Evolutionary conservation across 31 red algal genomes (phyloP).

Genomic region (Odonthalia washingtoniensis): DNA sequence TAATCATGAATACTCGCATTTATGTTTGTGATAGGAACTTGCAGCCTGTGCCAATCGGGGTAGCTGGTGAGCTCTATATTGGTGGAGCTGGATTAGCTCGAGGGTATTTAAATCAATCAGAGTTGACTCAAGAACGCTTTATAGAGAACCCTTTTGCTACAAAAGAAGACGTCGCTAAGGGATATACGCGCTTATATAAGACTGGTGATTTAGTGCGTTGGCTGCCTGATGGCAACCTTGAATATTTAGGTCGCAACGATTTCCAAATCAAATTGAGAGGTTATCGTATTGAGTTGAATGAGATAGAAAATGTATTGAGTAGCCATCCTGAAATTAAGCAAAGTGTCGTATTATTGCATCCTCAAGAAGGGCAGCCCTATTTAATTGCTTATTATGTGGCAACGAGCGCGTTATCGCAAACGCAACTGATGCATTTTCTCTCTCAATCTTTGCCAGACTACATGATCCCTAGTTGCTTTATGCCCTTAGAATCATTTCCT

Average conservation of each 20-base stretch:
- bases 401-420: too few relatives aligned
- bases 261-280: slow-evolving; percentile 28
- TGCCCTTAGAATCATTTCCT: too few relatives aligned
- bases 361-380: too few relatives aligned
- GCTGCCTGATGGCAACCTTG: slow-evolving; percentile 17
- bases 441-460: too few relatives aligned
- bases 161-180: slow-evolving; percentile 2
- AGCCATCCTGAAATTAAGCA: not conserved
- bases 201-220: slow-evolving; percentile 52
- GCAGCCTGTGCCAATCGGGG: not conserved
- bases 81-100: slow-evolving; percentile 22
- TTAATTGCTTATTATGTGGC: too few relatives aligned
- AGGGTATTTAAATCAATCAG: slow-evolving; percentile 24
- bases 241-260: slow-evolving; percentile 38
- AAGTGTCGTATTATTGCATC: too few relatives aligned
- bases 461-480: too few relatives aligned
- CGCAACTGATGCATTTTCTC: too few relatives aligned
- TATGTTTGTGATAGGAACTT: not conserved
- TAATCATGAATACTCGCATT: not conserved
- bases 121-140: slow-evolving; percentile 11
- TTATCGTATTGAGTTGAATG: slow-evolving; percentile 34
- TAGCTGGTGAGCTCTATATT: slow-evolving; percentile 23
- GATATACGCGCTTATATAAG: slow-evolving; percentile 17
- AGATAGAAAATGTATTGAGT: slow-evolving; percentile 6
- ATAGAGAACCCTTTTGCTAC: slow-evolving; percentile 23